These are phyloP conservation scores for Ustilago shanxiensis DNA, from an alignment of 1,284 basidiomycete genomes.

Conservation along the genomic window DNA sequence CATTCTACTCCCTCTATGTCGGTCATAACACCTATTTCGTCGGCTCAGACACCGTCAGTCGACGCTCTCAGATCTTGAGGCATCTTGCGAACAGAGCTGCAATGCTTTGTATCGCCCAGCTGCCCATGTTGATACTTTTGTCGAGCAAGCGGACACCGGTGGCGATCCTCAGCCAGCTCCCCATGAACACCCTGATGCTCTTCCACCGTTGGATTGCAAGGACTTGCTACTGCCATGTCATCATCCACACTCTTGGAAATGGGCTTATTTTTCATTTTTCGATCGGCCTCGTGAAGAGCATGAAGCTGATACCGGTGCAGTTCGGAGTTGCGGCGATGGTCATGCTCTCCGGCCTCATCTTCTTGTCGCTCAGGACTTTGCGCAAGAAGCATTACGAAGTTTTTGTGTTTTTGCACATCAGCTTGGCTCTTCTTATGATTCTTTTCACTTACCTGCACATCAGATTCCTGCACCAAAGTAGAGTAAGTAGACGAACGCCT, in stretches of 20 bases:
- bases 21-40: conserved; percentile 36
- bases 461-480: conserved; percentile 45
- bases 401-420: conserved; percentile 63
- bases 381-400: conserved; percentile 42
- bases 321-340: conserved; percentile 51
- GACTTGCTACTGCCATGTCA: conserved; percentile 49
- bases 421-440: conserved; percentile 61
- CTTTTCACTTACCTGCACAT: conserved; percentile 64
- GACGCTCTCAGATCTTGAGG: conserved; percentile 21
- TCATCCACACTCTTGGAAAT: conserved; percentile 58
- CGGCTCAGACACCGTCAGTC: conserved; percentile 24
- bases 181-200: conserved; percentile 64
- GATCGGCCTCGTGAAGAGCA: conserved; percentile 11
- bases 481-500: conserved; percentile 18
- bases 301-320: conserved; percentile 54
- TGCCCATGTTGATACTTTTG: conserved; percentile 66
- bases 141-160: conserved; percentile 66
- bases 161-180: conserved; percentile 55
- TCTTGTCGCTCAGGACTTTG: conserved; percentile 33
- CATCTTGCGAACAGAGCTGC: conserved; percentile 62
- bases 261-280: conserved; percentile 17
- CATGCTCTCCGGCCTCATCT: conserved; percentile 36
- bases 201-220: conserved; percentile 69
- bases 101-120: conserved; percentile 56
- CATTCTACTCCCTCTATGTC: conserved; percentile 31